These are phyloP conservation scores for Taxillus chinensis DNA, from an alignment of 164 flowering plant species.

Conservation along the genomic window DNA sequence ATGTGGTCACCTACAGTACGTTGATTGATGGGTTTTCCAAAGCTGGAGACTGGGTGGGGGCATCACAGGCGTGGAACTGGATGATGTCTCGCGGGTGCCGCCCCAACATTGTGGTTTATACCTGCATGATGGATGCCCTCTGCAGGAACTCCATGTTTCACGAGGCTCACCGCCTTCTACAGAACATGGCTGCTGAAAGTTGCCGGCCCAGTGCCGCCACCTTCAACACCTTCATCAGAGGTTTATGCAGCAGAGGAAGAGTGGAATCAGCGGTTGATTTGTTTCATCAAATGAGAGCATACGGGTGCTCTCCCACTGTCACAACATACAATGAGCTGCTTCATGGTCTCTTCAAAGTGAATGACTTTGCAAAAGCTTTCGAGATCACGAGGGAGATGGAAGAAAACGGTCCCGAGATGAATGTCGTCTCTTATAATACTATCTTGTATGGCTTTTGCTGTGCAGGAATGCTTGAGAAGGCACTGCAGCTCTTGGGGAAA, in stretches of 20 bases:
- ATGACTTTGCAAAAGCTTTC: slow-evolving; percentile 28
- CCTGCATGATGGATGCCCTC: slow-evolving; percentile 73
- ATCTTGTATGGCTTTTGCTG: slow-evolving; percentile 41
- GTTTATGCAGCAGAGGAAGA: slow-evolving; percentile 46
- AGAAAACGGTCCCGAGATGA: slow-evolving; percentile 29
- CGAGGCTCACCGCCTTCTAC: slow-evolving; percentile 48
- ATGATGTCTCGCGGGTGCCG: slow-evolving; percentile 55
- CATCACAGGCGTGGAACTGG: slow-evolving; percentile 57
- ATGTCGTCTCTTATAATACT: slow-evolving; percentile 57
- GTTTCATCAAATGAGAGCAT: slow-evolving; percentile 41
- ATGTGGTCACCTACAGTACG: slow-evolving; percentile 50
- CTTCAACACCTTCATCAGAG: slow-evolving; percentile 52
- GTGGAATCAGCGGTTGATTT: slow-evolving; percentile 46
- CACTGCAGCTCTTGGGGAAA: slow-evolving; percentile 38
- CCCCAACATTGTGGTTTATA: slow-evolving; percentile 74
- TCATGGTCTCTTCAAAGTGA: slow-evolving; percentile 45
- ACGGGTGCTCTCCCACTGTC: slow-evolving; percentile 45
- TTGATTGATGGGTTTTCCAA: slow-evolving; percentile 65
- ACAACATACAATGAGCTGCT: slow-evolving; percentile 65
- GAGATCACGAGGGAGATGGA: slow-evolving; percentile 41
- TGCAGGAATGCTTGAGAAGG: slow-evolving; percentile 35
- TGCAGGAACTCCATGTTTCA: slow-evolving; percentile 51
- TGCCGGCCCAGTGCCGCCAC: slow-evolving; percentile 65
- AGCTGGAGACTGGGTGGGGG: slow-evolving; percentile 46
- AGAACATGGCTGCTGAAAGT: slow-evolving; percentile 41